These are phyloP conservation scores for Stagonosporopsis chrysanthemi DNA, from an alignment of 2,329 filamentous ascomycete genomes.

Conservation along the genomic window DNA sequence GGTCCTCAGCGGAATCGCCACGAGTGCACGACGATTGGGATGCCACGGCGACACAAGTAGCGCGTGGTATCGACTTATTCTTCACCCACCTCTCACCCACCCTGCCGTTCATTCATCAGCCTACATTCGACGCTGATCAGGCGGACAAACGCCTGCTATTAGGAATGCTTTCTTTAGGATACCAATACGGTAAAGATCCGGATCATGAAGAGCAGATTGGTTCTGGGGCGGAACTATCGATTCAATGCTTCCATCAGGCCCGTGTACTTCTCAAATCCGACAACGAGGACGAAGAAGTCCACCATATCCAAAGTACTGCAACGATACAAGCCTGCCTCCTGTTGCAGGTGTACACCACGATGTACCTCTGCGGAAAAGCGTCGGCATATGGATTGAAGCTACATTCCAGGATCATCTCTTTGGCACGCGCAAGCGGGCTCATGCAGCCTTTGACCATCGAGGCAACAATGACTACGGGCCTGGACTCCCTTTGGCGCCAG, in stretches of 20 bases:
- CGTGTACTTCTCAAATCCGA: conserved; percentile 22
- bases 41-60: conserved; percentile 15
- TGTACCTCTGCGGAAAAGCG: conserved; percentile 27
- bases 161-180: conserved; percentile 27
- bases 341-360: conserved; percentile 27
- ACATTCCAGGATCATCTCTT: conserved; percentile 30
- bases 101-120: conserved; percentile 23
- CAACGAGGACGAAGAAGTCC: conserved; percentile 12
- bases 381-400: conserved; percentile 31
- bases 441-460: conserved; percentile 23
- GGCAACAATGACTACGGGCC: conserved; percentile 18
- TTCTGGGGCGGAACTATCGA: conserved; percentile 21
- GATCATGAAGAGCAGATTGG: conserved; percentile 14
- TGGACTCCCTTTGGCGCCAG: conserved; percentile 27
- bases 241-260: conserved; percentile 24
- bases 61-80: conserved; percentile 22
- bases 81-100: conserved; percentile 21
- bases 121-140: conserved; percentile 23
- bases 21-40: conserved; percentile 20
- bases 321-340: conserved; percentile 30
- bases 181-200: conserved; percentile 31
- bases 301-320: conserved; percentile 1
- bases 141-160: conserved; percentile 19
- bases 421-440: conserved; percentile 28
- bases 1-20: conserved; percentile 12